Base-by-base conservation (phyloP, 129 eudicot species). In the Centella asiatica region DNA sequence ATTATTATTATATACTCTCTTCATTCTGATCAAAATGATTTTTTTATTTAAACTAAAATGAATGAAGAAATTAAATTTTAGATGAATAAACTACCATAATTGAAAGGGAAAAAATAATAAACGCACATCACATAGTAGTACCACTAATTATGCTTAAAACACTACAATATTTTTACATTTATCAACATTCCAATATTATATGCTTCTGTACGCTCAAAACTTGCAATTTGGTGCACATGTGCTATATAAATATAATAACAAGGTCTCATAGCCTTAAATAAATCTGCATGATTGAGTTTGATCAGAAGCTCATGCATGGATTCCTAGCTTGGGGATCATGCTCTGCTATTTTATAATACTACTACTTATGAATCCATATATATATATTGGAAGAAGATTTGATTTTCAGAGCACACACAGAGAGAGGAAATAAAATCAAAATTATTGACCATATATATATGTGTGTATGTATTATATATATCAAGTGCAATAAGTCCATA, bases 251-350 rank as follows among this genome's bases (percentile, higher is more conserved):
- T 31, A 56, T 42, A 56, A 56, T 29, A 56, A 36, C 42, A 68
- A 68, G 47, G 54, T 32, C 20, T n/a, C 61, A 25, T 14, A 44
- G 45, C 0, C 31, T 64, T 23, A 44, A 56, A 56, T 60, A 60
- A 61, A 31, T 44, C 42, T 53, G 57, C 67, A 56, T 68, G 72
- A 77, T 73, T 60, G 69, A 62, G 42, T 55, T 64, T 44, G 54
- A 70, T 29, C 40, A 62, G 61, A 65, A 58, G 48, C 44, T 57
- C 42, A 58, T 33, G 40, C 42, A 58, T 33, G 40, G 68, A 57
- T 58, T 62, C 80, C 72, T 63, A 65, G 68, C 64, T 64, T 6
- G 59, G 39, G 57, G 15, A 22, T 62, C 34, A 57, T 65, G 58
- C 37, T 26, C 26, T 25, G 11, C 1, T 3, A 27, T 54, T 37